Base-by-base conservation (phyloP, 441 rosid species). In the Aquilaria agallochum region DNA sequence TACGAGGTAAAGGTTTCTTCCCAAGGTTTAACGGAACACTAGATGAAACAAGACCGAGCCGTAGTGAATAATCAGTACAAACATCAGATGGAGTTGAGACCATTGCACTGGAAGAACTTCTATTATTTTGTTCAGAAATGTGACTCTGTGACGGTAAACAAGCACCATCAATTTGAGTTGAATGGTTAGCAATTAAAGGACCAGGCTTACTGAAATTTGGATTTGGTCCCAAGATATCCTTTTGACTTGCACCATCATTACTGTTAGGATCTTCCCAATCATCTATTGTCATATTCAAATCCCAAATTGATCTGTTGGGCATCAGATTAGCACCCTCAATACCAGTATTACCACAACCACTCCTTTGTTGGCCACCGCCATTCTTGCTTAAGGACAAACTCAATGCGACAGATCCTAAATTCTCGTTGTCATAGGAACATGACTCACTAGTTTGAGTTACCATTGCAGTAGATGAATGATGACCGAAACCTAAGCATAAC, bases 221-320 rank as follows among this genome's bases (percentile, higher is more conserved):
- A 60, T 73, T 84, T 67, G 36, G 48, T 57, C 58, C 69, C 45
- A 20, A 56, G 40, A 65, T 53, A 45, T 69, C 63, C 45, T 62
- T 74, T 64, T 69, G 59, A 71, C 64, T 69, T 48, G 60, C 67
- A 66, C 68, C 67, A 33, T 27, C 70, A 67, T 72, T 80, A 59
- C 63, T 68, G 42, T 46, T 58, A 74, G 75, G 52, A 69, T 71
- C 87, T 70, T 78, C 88, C 97, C 96, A 90, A 55, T 78, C 73
- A 85, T 93, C 97, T 94, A 88, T 83, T 61, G 94, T 83, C 27
- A 84, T 88, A 77, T 90, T 93, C 77, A 90, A 78, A 69, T 93
- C 97, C 97, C 94, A 93, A 42, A 82, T 88, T 55, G 85, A 78
- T 79, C 96, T 79, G 65, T 76, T 80, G 51, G 79, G 58, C 31